These are phyloP conservation scores for Phytophthora nicotianae DNA, from an alignment of 352 stramenopile species.

Conservation along the genomic window DNA sequence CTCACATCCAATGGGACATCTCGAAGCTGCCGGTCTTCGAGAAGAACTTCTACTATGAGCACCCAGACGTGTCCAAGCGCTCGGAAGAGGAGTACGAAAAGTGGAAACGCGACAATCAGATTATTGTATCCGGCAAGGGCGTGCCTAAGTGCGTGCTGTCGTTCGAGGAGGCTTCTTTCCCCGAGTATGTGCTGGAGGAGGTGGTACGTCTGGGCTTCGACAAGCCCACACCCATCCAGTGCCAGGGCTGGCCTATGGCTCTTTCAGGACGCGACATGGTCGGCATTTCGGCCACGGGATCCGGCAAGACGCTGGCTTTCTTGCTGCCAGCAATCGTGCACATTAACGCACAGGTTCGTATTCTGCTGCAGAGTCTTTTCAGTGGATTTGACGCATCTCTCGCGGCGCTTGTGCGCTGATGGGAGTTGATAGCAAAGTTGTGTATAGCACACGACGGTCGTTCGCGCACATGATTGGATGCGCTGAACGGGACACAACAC, in stretches of 20 bases:
- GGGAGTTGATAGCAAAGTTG: constrained; percentile 34
- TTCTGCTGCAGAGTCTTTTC: constrained; percentile 37
- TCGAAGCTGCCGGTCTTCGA: constrained; percentile 96
- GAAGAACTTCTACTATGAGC: constrained; percentile 99
- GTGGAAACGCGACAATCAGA: constrained; percentile 94
- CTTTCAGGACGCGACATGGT: constrained; percentile 98
- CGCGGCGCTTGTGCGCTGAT: constrained; percentile 33
- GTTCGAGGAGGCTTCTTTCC: constrained; percentile 93
- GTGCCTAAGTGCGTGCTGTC: constrained; percentile 98
- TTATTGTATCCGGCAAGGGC: constrained; percentile 94
- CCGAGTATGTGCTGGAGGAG: constrained; percentile 97
- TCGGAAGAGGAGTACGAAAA: constrained; percentile 89
- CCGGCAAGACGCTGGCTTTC: constrained; percentile 98
- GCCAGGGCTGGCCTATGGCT: constrained; percentile 99
- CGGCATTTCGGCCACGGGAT: constrained; percentile 97
- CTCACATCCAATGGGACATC: constrained; percentile 96
- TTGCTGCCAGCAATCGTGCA: constrained; percentile 99
- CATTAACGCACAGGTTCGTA: constrained; percentile 99
- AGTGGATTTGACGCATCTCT: constrained; percentile 25
- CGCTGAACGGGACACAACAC: constrained; percentile 26
- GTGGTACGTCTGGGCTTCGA: constrained; percentile 98
- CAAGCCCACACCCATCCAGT: constrained; percentile 92
- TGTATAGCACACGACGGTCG: constrained; percentile 29
- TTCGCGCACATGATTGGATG: constrained; percentile 28
- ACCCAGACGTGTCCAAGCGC: constrained; percentile 96